A percentile compares a stretch with the other conserved stretches of the same genome.
Evolutionary conservation across 2,329 filamentous ascomycete genomes (phyloP).

Genomic region (Trichoderma breve): DNA sequence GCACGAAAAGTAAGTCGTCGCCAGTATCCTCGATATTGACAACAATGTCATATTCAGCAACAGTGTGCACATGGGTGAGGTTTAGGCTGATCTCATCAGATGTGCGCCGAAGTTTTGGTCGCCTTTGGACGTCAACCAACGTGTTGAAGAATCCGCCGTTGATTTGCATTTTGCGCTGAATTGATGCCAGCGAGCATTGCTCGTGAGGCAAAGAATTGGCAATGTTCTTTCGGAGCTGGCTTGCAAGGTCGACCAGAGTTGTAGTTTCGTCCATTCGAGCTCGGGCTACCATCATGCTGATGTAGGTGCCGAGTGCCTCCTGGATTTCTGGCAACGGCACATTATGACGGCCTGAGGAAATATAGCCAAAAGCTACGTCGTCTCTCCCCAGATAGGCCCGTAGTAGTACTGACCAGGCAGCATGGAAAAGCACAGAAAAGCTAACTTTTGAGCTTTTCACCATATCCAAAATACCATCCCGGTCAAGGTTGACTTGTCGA

Average conservation of each 20-base stretch:
- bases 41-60: neutral
- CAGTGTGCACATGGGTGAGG: neutral
- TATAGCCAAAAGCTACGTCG: neutral
- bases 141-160: neutral
- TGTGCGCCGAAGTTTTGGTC: neutral
- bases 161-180: neutral
- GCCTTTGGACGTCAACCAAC: neutral
- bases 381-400: neutral
- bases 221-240: neutral
- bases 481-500: neutral
- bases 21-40: neutral
- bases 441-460: neutral
- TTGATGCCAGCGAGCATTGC: neutral
- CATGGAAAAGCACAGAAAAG: neutral
- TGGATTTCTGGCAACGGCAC: neutral
- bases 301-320: neutral
- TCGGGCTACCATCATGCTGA: neutral
- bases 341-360: neutral
- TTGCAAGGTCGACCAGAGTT: neutral
- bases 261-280: neutral
- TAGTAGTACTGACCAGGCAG: neutral
- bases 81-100: neutral
- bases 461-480: neutral
- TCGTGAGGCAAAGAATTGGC: neutral
- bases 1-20: neutral